Percentiles rank a stretch among this genome's conserved stretches.
These are phyloP conservation scores for Apium graveolens DNA, from an alignment of 129 eudicot species.

Conservation along the genomic window DNA sequence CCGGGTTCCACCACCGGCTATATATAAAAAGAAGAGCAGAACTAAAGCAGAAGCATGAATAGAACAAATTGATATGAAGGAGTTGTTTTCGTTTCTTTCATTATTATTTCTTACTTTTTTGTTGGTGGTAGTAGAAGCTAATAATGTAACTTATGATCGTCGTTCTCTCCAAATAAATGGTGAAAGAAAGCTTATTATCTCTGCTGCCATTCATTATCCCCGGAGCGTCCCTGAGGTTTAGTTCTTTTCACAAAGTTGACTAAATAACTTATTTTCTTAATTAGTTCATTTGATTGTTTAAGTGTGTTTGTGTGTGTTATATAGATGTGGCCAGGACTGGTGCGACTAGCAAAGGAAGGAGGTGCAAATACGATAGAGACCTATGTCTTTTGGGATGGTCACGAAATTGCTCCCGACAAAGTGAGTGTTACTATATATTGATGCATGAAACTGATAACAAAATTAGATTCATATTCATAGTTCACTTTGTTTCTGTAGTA, in stretches of 20 bases:
- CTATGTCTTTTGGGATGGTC: constrained; percentile 97
- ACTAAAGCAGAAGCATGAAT: not conserved
- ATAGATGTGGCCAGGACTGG: constrained; percentile 98
- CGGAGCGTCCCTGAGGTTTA: constrained; percentile 88
- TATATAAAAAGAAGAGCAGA: not conserved
- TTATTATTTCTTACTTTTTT: not conserved
- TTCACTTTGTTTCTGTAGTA: not conserved
- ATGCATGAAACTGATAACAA: not conserved
- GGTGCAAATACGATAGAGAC: constrained; percentile 84
- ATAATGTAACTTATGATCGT: constrained; percentile 69
- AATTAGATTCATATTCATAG: not conserved
- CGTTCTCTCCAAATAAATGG: constrained; percentile 79
- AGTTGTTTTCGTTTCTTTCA: too few species aligned
- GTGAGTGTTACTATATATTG: constrained; percentile 31
- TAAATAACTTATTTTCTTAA: not conserved
- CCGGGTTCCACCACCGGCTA: too few species aligned
- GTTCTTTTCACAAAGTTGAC: not conserved
- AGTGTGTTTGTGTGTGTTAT: not conserved
- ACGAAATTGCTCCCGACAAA: constrained; percentile 80
- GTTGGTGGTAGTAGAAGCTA: constrained; percentile 11
- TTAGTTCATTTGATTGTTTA: not conserved
- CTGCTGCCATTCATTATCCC: constrained; percentile 94
- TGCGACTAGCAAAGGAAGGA: constrained; percentile 84
- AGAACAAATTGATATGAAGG: not conserved
- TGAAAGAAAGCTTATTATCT: constrained; percentile 75